A percentile compares a stretch with the other conserved stretches of the same genome.
phyloP scores from a whole-genome alignment of 1,284 basidiomycete species.

The Malassezia obtusa region DNA sequence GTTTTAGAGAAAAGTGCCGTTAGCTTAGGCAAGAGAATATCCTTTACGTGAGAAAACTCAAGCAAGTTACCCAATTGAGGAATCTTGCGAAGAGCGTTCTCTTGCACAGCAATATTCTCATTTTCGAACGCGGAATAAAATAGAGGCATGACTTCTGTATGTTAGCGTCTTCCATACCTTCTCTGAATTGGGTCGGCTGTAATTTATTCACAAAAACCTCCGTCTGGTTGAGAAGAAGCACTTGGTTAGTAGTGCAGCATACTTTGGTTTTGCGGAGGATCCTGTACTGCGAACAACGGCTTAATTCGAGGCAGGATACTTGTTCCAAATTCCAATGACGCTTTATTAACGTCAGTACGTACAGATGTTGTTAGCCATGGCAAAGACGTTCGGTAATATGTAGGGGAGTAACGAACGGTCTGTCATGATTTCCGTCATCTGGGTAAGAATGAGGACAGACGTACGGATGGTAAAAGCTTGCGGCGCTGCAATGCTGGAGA shows the following conservation, averaged over 20 bases:
- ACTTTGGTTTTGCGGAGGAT: constrained; percentile 75
- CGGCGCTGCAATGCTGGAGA: constrained; percentile 74
- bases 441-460: neutral
- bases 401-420: constrained; percentile 61
- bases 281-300: constrained; percentile 79
- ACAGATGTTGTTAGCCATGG: constrained; percentile 79
- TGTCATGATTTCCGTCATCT: constrained; percentile 49
- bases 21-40: constrained; percentile 40
- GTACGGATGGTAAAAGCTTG: constrained; percentile 76
- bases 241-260: constrained; percentile 13
- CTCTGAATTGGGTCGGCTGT: constrained; percentile 71
- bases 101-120: constrained; percentile 67
- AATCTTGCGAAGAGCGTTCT: constrained; percentile 72
- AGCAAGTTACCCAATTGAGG: constrained; percentile 83
- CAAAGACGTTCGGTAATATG: constrained; percentile 71
- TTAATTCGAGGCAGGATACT: constrained; percentile 77
- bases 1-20: constrained; percentile 40
- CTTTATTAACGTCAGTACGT: constrained; percentile 72
- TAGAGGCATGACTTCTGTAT: constrained; percentile 78
- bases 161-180: constrained; percentile 57
- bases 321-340: constrained; percentile 61
- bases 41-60: constrained; percentile 53
- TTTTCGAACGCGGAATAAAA: constrained; percentile 91
- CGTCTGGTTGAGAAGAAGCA: constrained; percentile 64
- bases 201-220: constrained; percentile 80